Evolutionary conservation across 2,329 filamentous ascomycete genomes (phyloP).

Genomic region (Aspergillus novofumigatus): DNA sequence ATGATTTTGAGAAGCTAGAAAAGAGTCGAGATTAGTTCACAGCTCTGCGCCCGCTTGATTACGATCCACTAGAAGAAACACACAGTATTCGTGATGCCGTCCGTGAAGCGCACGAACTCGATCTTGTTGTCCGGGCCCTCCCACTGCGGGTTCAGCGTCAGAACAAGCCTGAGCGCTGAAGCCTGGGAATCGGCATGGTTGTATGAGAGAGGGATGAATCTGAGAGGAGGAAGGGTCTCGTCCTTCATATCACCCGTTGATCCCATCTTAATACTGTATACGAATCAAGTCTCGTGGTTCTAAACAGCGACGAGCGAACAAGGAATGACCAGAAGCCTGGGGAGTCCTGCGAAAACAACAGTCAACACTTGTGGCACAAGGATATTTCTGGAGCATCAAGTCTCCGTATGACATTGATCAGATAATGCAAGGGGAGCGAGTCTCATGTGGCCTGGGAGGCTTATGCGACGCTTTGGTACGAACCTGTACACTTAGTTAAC

Average conservation of each 20-base stretch:
- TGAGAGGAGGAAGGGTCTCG: slow-evolving; percentile 20
- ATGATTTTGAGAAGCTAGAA: slow-evolving; percentile 49
- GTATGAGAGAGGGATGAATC: slow-evolving; percentile 71
- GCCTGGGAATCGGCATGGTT: slow-evolving; percentile 70
- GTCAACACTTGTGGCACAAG: background rate
- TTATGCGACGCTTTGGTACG: background rate
- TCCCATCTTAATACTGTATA: slow-evolving; percentile 19
- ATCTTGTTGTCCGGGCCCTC: slow-evolving; percentile 66
- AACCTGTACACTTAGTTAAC: background rate
- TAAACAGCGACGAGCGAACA: background rate
- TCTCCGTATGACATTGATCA: background rate
- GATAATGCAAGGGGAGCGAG: background rate
- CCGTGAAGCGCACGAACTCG: slow-evolving; percentile 86
- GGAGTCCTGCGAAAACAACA: background rate
- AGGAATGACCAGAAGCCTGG: background rate
- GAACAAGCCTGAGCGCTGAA: slow-evolving; percentile 74
- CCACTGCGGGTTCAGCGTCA: slow-evolving; percentile 82
- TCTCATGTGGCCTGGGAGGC: background rate
- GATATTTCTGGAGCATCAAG: background rate
- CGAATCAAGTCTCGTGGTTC: background rate
- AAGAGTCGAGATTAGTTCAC: slow-evolving; percentile 15
- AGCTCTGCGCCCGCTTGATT: background rate
- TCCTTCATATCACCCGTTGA: slow-evolving; percentile 17
- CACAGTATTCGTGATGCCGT: slow-evolving; percentile 95
- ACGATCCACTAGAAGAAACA: slow-evolving; percentile 24